Base-by-base conservation (phyloP, 140 eudicot species). In the Cichorium intybus region DNA sequence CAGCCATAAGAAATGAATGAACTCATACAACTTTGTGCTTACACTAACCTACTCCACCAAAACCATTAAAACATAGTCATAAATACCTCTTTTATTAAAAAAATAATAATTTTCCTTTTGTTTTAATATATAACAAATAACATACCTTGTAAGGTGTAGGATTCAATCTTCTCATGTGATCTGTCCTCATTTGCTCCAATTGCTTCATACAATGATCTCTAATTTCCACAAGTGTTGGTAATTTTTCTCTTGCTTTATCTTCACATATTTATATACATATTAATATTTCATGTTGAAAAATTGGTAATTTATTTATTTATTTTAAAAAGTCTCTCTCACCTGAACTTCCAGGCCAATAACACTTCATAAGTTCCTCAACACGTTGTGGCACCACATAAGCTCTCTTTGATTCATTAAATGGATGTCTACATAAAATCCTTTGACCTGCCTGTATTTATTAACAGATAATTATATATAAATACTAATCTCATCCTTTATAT, bases 141-240 rank as follows among this genome's bases (percentile, higher is more conserved):
- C 56, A 56, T 55, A 94, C 99, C 97, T 94, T 94, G 81, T 94
- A 94, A 50, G 99, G 99, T 26, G 99, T 94, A 56, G 99, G 99
- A 75, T 94, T 94, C 79, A 94, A 73, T 75, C 95, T 82, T 75
- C 99, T 84, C 99, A 94, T 94, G 83, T 94, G 99, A 74, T 94
- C 99, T 0, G 97, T 88, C 16, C 97, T 77, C 97, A 94, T 89
- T 69, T 77, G 90, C 48, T 84, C 87, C 81, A 94, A 75, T 70
- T 94, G 99, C 63, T 82, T 75, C 72, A 94, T 89, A 64, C 99
- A 94, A 23, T 88, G 83, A 11, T 82, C 79, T 65, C 97, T 86
- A 21, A 89, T 84, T 69, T 80, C 82, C 69, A 84, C 81, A 4
- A 94, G 84, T 7, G 95, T 81, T 12, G 85, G 97, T 65, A 94